These are phyloP conservation scores for Boletus coccyginus DNA, from an alignment of 768 basidiomycete genomes.

Conservation along the genomic window DNA sequence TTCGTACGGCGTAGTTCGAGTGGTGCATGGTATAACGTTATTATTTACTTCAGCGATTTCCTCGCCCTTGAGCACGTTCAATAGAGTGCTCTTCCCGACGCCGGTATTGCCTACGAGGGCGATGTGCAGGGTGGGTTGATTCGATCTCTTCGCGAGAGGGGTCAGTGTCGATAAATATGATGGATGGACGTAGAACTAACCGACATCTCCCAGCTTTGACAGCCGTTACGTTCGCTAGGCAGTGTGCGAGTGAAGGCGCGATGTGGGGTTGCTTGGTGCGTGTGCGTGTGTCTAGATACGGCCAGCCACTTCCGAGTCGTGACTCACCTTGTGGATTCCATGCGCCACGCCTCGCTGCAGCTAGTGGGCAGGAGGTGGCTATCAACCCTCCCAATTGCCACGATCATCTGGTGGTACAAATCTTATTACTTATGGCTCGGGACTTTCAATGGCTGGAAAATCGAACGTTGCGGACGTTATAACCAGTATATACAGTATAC, in stretches of 20 bases:
- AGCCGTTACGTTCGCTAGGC: neutral
- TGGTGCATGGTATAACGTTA: conserved; percentile 22
- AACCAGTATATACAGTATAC: neutral
- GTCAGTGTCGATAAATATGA: neutral
- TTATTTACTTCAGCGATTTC: conserved; percentile 14
- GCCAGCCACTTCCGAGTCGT: neutral
- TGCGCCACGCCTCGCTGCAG: neutral
- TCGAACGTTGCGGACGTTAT: neutral
- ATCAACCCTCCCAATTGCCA: neutral
- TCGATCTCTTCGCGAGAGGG: neutral
- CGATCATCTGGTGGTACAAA: neutral
- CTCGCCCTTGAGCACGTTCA: conserved; percentile 22
- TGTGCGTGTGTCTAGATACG: neutral
- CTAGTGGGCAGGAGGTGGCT: neutral
- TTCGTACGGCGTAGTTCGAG: neutral
- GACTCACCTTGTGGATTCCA: conserved; percentile 13
- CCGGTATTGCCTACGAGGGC: conserved; percentile 25
- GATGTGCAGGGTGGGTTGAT: conserved; percentile 9
- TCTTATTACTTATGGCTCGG: neutral
- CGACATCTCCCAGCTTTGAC: conserved; percentile 10
- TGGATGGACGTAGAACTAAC: conserved; percentile 8
- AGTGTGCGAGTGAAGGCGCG: neutral
- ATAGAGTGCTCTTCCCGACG: conserved; percentile 27
- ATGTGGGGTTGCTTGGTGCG: neutral
- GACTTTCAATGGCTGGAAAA: neutral